phyloP scores from a whole-genome alignment of 2,329 filamentous ascomycete species.

The Elsinoe arachidis region DNA sequence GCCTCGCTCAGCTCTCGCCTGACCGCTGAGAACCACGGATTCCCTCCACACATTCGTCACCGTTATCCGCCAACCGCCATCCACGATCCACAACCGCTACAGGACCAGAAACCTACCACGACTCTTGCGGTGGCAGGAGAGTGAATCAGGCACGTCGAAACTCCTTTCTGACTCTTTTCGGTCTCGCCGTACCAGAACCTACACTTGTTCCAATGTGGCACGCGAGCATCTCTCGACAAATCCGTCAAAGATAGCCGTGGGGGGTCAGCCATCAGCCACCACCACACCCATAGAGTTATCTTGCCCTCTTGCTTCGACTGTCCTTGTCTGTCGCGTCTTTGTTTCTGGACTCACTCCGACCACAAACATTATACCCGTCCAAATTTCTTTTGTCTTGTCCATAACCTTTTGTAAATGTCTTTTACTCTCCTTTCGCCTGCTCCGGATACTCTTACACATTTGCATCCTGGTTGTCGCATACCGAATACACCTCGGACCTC shows the following conservation, averaged over 20 bases:
- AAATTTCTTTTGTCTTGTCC: background rate
- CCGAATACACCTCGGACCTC: background rate
- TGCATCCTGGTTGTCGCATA: background rate
- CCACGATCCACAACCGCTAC: slow-evolving; percentile 1
- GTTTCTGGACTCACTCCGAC: slow-evolving; percentile 10
- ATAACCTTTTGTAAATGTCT: slow-evolving; percentile 11
- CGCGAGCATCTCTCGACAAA: slow-evolving; percentile 1
- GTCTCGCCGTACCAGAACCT: background rate
- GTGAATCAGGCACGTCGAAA: slow-evolving; percentile 7
- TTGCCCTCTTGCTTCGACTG: background rate
- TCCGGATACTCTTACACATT: background rate
- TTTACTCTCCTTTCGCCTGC: background rate
- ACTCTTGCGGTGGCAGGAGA: background rate
- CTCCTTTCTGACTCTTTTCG: background rate
- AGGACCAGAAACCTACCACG: background rate
- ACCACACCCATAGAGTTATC: background rate
- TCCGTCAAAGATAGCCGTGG: slow-evolving; percentile 6
- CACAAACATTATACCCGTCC: slow-evolving; percentile 5
- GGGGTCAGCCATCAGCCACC: background rate
- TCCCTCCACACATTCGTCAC: slow-evolving; percentile 4
- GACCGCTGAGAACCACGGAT: slow-evolving; percentile 5
- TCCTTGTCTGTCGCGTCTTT: slow-evolving; percentile 5
- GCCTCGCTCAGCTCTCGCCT: slow-evolving; percentile 4
- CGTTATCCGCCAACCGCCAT: background rate
- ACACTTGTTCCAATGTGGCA: slow-evolving; percentile 6